Evolutionary conservation across 2,329 filamentous ascomycete genomes (phyloP).

Genomic region (Clonostachys chloroleuca): DNA sequence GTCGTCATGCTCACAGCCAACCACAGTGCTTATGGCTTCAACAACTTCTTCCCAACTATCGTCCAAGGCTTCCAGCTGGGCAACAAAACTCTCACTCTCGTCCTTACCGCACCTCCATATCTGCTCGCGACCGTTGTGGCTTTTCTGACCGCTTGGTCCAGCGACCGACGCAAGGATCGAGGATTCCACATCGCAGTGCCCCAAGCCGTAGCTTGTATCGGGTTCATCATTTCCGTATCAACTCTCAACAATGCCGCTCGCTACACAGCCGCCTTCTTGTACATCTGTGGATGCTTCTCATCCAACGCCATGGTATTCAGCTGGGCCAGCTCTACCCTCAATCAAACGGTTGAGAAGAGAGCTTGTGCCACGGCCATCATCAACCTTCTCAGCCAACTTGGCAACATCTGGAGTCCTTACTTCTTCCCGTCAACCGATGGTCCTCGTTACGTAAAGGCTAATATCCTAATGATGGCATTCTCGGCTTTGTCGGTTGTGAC

Average conservation of each 20-base stretch:
- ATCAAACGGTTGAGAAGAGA: constrained; percentile 14
- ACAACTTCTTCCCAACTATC: constrained; percentile 38
- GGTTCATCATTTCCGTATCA: constrained; percentile 55
- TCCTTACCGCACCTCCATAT: constrained; percentile 54
- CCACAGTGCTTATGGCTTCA: constrained; percentile 21
- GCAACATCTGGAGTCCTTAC: constrained; percentile 17
- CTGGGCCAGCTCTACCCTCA: constrained; percentile 10
- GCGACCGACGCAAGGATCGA: constrained; percentile 56
- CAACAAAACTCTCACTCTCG: constrained; percentile 41
- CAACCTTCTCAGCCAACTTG: constrained; percentile 11
- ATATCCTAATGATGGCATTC: constrained; percentile 12
- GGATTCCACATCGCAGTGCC: constrained; percentile 56
- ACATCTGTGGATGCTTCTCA: constrained; percentile 10
- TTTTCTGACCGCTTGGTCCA: constrained; percentile 54
- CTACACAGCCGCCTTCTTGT: constrained; percentile 9
- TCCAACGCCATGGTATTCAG: constrained; percentile 10
- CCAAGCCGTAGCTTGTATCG: constrained; percentile 45
- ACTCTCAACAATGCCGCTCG: constrained; percentile 48
- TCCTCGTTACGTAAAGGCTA: constrained; percentile 12
- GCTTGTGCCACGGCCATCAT: constrained; percentile 14
- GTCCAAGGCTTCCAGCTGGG: constrained; percentile 54
- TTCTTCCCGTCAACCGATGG: constrained; percentile 15
- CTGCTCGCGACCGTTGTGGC: constrained; percentile 49
- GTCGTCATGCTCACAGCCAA: constrained; percentile 2
- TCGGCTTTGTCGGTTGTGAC: constrained; percentile 3